Evolutionary conservation across 768 basidiomycete species (phyloP), one percentile per base, ranked within the genome.

Genomic region (Tylopilus vinaceipallidus): DNA sequence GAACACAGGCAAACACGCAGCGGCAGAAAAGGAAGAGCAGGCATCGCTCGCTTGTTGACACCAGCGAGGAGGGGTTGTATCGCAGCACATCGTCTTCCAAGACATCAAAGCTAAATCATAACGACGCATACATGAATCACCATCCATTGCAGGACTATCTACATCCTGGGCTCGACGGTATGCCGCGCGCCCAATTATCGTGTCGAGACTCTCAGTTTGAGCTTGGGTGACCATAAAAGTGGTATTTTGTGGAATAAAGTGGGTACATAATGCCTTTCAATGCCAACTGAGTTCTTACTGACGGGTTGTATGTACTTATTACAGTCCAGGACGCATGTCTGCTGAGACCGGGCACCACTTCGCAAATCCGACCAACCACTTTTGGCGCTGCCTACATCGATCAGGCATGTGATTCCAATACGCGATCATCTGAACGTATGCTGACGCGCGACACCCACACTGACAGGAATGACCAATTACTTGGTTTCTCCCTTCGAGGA

Each of bases 171-270:
- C 73, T 90, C 2, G 83, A 88, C 45, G 74, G 88, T 88, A 56
- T 38, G 72, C 56, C 32, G 17, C 40, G n/a, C 20, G 30, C 57
- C 36, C 45, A 32, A 0, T 6, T 29, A 29, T 6, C 19, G 4
- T 19, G 9, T 17, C 29, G 39, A 34, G 16, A 17, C 19, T 17
- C 47, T 44, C 16, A 35, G 19, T 34, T 39, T 6, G 14, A 49
- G 3, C 38, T 22, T 42, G 37, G 6, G 20, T 3, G n/a, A 26
- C 16, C 6, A 23, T 26, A 16, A 43, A 23, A 92, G 89, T 92
- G 20, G 56, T 91, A 13, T 91, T 93, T 56, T 91, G 88, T 59
- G 91, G 91, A 8, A 90, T 93, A 42, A 94, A 91, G 90, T 90
- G 54, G 46, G 75, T 54, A 14, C 41, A 16, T 11, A n/a, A 7